phyloP scores from a whole-genome alignment of 768 basidiomycete genomes.

The Mycena galopus region DNA sequence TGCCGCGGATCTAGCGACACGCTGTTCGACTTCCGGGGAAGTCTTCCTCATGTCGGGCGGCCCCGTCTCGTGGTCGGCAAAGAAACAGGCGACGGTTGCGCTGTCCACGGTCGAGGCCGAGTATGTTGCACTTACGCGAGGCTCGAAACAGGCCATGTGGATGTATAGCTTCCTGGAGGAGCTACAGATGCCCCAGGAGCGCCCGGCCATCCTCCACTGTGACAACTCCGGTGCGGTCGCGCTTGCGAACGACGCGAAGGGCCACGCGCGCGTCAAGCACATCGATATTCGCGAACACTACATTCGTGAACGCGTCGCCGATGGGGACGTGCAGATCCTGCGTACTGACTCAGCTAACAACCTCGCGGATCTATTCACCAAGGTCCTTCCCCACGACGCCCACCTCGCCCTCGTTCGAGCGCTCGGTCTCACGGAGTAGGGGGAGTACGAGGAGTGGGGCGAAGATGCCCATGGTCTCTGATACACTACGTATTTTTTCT shows the following conservation, averaged over 20 bases:
- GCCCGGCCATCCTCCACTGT: slow-evolving; percentile 36
- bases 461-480: too few species aligned
- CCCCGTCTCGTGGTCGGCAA: too few species aligned
- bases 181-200: slow-evolving; percentile 34
- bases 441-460: too few species aligned
- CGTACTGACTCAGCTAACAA: slow-evolving; percentile 37
- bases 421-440: too few species aligned
- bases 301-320: slow-evolving; percentile 12
- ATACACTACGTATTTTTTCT: too few species aligned
- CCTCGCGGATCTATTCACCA: slow-evolving; percentile 47
- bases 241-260: slow-evolving; percentile 16
- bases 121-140: slow-evolving; percentile 23
- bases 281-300: slow-evolving; percentile 30
- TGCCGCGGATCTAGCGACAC: slow-evolving; percentile 5
- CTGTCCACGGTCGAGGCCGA: slow-evolving; percentile 11
- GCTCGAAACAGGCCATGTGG: too few species aligned
- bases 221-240: slow-evolving; percentile 46
- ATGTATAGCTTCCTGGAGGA: slow-evolving; percentile 30
- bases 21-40: slow-evolving; percentile 46
- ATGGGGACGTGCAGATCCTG: slow-evolving; percentile 8
- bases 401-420: too few species aligned
- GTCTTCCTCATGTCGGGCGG: slow-evolving; percentile 39
- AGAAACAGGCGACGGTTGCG: slow-evolving; percentile 50
- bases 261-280: slow-evolving; percentile 19
- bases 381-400: slow-evolving; percentile 33